Base-by-base conservation (phyloP, 306 rosid species). In the Lathyrus aphaca region DNA sequence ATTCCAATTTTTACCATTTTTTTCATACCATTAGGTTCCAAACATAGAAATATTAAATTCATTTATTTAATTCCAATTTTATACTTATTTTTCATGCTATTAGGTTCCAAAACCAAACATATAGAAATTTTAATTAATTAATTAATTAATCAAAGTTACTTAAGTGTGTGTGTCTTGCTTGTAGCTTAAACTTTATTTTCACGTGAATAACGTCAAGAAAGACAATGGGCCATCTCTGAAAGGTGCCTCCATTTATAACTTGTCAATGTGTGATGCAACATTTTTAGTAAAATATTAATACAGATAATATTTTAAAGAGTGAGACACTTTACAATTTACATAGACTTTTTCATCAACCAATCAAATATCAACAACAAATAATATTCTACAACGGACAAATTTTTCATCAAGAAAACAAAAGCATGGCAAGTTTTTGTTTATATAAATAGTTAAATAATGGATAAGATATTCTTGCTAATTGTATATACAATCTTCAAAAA, bases 171-270 rank as follows among this genome's bases (percentile, higher is more conserved):
- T 8, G 66, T 50, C 25, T 40, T 78, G 43, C 74, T 50, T 61
- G 21, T 61, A 49, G 58, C 37, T 18, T 50, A 63, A 61, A 37
- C 16, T 49, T 68, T 50, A 58, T 42, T 27, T 57, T 78, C 87
- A 88, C 89, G 89, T 86, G 87, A 86, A 73, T 79, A 69, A 60
- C 66, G 80, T 79, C 76, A 73, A 73, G 82, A 73, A 79, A 40
- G 75, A 66, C 40, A 46, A 60, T 5, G 66, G 72, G 27, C 81
- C 85, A 68, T 18, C 74, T 71, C 69, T 35, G 70, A 64, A 65
- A 69, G 53, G 70, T 38, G 72, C 74, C 65, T 73, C 62, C 80
- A 71, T 42, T 79, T 83, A 74, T 81, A 61, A 80, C 73, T 68
- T 56, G 83, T 80, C 79, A 79, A 53, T 74, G 73, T 21, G 23